A percentile compares a stretch with the other conserved stretches of the same genome.
Evolutionary conservation across 1,284 basidiomycete genomes (phyloP).

Genomic region (Puccinia brachypodii): DNA sequence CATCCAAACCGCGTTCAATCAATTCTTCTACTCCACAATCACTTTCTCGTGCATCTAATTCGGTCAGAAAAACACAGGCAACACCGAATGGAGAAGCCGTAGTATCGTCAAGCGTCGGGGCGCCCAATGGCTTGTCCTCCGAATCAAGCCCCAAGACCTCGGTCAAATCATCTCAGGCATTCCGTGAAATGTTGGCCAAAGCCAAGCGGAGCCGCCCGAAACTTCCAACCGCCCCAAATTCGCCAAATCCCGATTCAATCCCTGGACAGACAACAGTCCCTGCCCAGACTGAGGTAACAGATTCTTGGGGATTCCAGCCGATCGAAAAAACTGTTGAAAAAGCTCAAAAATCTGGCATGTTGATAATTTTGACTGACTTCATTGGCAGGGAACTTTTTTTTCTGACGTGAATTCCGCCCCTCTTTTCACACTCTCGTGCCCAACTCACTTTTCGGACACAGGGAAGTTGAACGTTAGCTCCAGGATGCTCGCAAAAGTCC

Average conservation of each 20-base stretch:
- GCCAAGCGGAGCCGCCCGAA: conserved; percentile 13
- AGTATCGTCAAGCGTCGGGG: background rate
- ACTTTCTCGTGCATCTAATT: background rate
- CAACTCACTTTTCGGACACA: background rate
- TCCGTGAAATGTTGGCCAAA: conserved; percentile 39
- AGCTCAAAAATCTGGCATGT: conserved; percentile 43
- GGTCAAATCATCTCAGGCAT: conserved; percentile 26
- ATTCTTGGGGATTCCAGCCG: conserved; percentile 31
- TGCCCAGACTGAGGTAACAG: background rate
- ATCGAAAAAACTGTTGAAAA: conserved; percentile 37
- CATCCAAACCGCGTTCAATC: conserved; percentile 16
- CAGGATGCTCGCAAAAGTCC: conserved; percentile 31
- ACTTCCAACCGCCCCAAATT: background rate
- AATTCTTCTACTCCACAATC: background rate
- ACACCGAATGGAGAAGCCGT: background rate
- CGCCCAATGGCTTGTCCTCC: background rate
- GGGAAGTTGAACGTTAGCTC: conserved; percentile 36
- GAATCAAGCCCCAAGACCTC: conserved; percentile 17
- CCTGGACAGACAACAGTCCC: background rate
- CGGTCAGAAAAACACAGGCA: conserved; percentile 2
- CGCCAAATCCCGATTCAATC: conserved; percentile 2
- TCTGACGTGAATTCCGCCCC: background rate
- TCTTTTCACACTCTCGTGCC: background rate
- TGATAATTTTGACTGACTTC: background rate
- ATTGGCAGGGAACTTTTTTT: background rate